phyloP scores from a whole-genome alignment of 805 yeast genomes.

The Hanseniaspora hatyaiensis region DNA sequence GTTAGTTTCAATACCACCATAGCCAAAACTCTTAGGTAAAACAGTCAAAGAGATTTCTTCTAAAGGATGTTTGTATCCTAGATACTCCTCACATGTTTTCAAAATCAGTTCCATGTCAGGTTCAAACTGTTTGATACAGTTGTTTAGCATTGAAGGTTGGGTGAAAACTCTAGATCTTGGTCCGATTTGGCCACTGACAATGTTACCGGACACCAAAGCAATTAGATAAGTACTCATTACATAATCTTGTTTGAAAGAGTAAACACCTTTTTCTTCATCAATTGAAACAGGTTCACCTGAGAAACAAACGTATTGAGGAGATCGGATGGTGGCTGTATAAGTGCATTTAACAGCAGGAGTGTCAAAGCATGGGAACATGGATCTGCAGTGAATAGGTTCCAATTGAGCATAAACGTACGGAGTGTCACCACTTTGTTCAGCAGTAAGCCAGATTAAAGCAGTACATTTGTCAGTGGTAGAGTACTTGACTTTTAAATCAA shows the following conservation, averaged over 20 bases:
- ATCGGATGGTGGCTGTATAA: slow-evolving; percentile 45
- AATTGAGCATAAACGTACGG: slow-evolving; percentile 70
- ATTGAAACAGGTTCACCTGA: slow-evolving; percentile 43
- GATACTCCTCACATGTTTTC: slow-evolving; percentile 53
- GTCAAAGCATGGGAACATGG: slow-evolving; percentile 81
- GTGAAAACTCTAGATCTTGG: slow-evolving; percentile 77
- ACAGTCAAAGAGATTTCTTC: slow-evolving; percentile 67
- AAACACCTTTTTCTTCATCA: slow-evolving; percentile 24
- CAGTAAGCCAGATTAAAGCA: slow-evolving; percentile 76
- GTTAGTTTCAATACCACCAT: slow-evolving; percentile 94
- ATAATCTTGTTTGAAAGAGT: slow-evolving; percentile 54
- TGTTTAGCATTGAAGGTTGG: slow-evolving; percentile 57
- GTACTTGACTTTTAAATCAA: slow-evolving; percentile 38
- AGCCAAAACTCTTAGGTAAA: slow-evolving; percentile 67
- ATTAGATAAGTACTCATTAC: slow-evolving; percentile 80
- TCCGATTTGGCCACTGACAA: slow-evolving; percentile 56
- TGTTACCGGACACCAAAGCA: slow-evolving; percentile 76
- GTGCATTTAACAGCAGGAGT: slow-evolving; percentile 75
- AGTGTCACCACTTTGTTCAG: slow-evolving; percentile 61
- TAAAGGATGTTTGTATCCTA: slow-evolving; percentile 78
- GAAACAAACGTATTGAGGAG: slow-evolving; percentile 59
- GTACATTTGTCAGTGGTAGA: slow-evolving; percentile 66
- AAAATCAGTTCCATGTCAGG: slow-evolving; percentile 73
- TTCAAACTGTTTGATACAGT: slow-evolving; percentile 69
- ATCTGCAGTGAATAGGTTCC: slow-evolving; percentile 83